Evolutionary conservation across 169 alveolate species (phyloP).

Genomic region (Plasmodium adleri): DNA sequence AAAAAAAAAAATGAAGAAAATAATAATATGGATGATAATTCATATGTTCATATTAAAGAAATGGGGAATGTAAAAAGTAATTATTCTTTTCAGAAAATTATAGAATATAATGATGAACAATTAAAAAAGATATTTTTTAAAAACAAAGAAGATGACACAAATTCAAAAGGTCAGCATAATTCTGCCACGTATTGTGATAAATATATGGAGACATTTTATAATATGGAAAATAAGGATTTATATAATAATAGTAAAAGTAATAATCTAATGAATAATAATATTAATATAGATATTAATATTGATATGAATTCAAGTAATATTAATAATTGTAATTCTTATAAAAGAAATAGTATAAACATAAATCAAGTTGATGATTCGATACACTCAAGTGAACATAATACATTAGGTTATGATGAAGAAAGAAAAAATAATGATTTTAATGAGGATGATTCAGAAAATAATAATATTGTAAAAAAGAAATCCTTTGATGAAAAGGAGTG

Average conservation of each 20-base stretch:
- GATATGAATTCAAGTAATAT: not conserved
- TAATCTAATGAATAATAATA: not conserved
- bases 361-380: not conserved
- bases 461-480: not conserved
- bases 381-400: no score
- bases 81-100: conserved; percentile 21
- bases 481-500: conserved; percentile 18
- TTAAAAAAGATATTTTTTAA: conserved; percentile 14
- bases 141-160: conserved; percentile 6
- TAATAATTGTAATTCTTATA: no score
- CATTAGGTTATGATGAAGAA: no score
- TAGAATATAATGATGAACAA: conserved; percentile 63
- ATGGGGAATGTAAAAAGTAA: conserved; percentile 6
- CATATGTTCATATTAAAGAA: not conserved
- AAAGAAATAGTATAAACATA: not conserved
- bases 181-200: conserved; percentile 25
- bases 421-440: not conserved
- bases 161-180: not conserved
- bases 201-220: not conserved
- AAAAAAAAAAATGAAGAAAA: conserved; percentile 10
- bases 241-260: not conserved
- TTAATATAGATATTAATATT: not conserved
- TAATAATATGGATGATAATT: not conserved
- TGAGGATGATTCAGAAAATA: not conserved
- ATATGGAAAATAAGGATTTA: not conserved